Evolutionary conservation across 352 stramenopile species (phyloP).

Genomic region (Phytophthora litchii): DNA sequence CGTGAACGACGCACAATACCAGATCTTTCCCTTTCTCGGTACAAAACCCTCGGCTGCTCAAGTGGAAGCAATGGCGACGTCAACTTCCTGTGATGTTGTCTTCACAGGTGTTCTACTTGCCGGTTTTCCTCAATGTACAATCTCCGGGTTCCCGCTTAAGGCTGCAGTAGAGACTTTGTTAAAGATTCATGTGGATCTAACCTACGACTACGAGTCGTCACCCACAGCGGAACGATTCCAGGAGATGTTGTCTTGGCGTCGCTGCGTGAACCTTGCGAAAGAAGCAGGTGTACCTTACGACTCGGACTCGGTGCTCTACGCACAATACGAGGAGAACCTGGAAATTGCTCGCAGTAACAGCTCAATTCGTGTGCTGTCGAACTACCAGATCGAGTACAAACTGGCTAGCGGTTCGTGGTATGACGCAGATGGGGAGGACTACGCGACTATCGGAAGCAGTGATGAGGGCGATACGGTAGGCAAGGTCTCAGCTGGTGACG

Average conservation of each 20-base stretch:
- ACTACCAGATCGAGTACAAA: slow-evolving; percentile 45
- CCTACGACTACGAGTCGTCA: slow-evolving; percentile 19
- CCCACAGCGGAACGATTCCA: slow-evolving; percentile 49
- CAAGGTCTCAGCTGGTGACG: slow-evolving; percentile 33
- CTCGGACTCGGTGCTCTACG: slow-evolving; percentile 49
- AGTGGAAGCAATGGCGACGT: slow-evolving; percentile 41
- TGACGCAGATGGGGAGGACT: slow-evolving; percentile 25
- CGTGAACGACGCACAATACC: slow-evolving; percentile 52
- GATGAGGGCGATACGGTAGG: slow-evolving; percentile 15
- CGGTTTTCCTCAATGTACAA: slow-evolving; percentile 51
- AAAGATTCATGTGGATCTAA: slow-evolving; percentile 54
- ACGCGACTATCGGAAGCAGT: slow-evolving; percentile 14
- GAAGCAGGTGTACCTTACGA: slow-evolving; percentile 48
- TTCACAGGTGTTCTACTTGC: slow-evolving; percentile 56
- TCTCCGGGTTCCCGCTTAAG: slow-evolving; percentile 59
- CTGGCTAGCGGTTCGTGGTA: slow-evolving; percentile 37
- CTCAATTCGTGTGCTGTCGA: slow-evolving; percentile 33
- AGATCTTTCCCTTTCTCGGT: slow-evolving; percentile 62
- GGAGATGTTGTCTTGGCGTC: slow-evolving; percentile 51
- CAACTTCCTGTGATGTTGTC: slow-evolving; percentile 46
- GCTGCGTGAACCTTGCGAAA: slow-evolving; percentile 55
- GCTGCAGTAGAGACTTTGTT: slow-evolving; percentile 59
- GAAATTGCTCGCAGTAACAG: slow-evolving; percentile 33
- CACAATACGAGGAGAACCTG: slow-evolving; percentile 51
- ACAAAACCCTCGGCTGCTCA: slow-evolving; percentile 50